Percentiles rank a stretch among this genome's conserved stretches.
These are phyloP conservation scores for Orychophragmus violaceus DNA, from an alignment of 345 rosid genomes.

Conservation along the genomic window DNA sequence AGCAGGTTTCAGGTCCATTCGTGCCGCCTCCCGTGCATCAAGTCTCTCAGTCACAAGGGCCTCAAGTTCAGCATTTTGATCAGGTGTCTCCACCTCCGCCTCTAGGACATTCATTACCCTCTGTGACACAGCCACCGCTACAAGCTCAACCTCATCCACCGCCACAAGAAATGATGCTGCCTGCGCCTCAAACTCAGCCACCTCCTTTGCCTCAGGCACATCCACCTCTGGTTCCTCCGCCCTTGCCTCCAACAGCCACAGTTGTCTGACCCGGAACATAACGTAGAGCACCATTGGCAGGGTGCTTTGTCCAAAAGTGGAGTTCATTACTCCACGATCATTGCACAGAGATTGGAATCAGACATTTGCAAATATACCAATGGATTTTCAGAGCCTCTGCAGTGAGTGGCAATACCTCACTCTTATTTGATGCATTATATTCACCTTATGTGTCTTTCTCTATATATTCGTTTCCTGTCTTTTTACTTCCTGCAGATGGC, in stretches of 20 bases:
- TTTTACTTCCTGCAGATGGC: conserved; percentile 68
- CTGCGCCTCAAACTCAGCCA: conserved; percentile 46
- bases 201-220: conserved; percentile 71
- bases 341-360: conserved; percentile 66
- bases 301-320: conserved; percentile 86
- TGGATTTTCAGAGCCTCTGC: conserved; percentile 72
- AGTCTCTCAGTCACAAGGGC: conserved; percentile 63
- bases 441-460: conserved; percentile 12
- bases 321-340: conserved; percentile 74
- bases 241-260: conserved; percentile 41
- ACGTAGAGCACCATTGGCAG: conserved; percentile 61
- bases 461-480: conserved; percentile 17
- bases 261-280: conserved; percentile 36
- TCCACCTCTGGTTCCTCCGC: conserved; percentile 67
- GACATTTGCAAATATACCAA: conserved; percentile 68
- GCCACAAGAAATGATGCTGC: conserved; percentile 36
- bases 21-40: conserved; percentile 73
- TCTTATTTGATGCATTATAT: neutral
- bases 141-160: conserved; percentile 45
- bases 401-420: conserved; percentile 45
- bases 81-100: conserved; percentile 49
- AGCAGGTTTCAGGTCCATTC: conserved; percentile 52
- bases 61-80: conserved; percentile 58
- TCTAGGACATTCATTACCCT: conserved; percentile 30
- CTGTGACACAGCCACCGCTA: conserved; percentile 31